Evolutionary conservation across 78 protist species (phyloP).

Genomic region (Chrysochromulina parva): DNA sequence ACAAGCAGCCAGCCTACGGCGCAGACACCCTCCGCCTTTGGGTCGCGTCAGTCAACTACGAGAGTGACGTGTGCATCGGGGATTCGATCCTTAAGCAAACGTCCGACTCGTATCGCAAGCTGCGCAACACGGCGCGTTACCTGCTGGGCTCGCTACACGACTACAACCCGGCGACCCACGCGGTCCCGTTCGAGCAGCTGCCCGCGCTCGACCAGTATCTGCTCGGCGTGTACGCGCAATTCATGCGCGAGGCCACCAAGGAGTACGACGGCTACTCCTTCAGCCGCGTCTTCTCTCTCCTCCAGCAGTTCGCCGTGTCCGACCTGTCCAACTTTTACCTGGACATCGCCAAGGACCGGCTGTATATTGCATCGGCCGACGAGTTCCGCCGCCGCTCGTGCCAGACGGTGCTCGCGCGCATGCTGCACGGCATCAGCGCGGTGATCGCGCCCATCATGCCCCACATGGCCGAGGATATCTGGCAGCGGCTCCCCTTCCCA

Average conservation of each 20-base stretch:
- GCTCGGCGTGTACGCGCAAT: background rate
- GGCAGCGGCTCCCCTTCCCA: slow-evolving; percentile 19
- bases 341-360: slow-evolving; percentile 72
- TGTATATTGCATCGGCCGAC: slow-evolving; percentile 65
- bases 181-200: slow-evolving; percentile 3
- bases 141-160: slow-evolving; percentile 36
- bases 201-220: slow-evolving; percentile 12
- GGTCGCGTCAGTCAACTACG: slow-evolving; percentile 77
- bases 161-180: background rate
- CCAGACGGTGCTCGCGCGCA: slow-evolving; percentile 10
- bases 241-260: background rate
- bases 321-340: slow-evolving; percentile 85
- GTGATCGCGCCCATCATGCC: slow-evolving; percentile 61
- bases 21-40: slow-evolving; percentile 88
- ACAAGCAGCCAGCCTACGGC: slow-evolving; percentile 73
- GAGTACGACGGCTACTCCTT: slow-evolving; percentile 5
- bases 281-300: background rate
- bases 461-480: slow-evolving; percentile 64
- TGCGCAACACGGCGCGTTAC: slow-evolving; percentile 47
- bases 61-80: slow-evolving; percentile 75
- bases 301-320: slow-evolving; percentile 23
- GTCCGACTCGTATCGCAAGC: slow-evolving; percentile 40
- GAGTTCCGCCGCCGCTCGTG: slow-evolving; percentile 43
- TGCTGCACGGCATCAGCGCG: background rate
- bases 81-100: slow-evolving; percentile 49